Base-by-base conservation (phyloP, 1,139 yeast species). In the Sugiyamaella grinbergsii region DNA sequence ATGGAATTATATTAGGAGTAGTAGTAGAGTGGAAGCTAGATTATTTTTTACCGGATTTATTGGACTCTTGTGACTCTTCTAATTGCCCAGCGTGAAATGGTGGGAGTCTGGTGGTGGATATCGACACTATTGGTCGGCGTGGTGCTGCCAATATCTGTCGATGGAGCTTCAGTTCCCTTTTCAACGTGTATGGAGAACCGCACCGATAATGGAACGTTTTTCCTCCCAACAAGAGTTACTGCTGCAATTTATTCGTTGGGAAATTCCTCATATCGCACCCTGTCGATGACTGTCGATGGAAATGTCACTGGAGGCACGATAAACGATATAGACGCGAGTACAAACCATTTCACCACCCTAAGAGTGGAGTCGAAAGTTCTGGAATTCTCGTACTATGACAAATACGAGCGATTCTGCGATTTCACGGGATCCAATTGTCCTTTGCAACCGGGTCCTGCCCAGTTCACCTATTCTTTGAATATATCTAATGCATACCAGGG, bases 401-500 rank as follows among this genome's bases (percentile, higher is more conserved):
- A 54, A 15, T 65, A 57, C 52, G 48, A 54, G n/a, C 61, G 68
- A 39, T 62, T 68, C 50, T 68, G 71, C 54, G 57, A 58, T 22
- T 47, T 41, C 32, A 58, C 58, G 5, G 44, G 49, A 18, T n/a
- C 44, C 5, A 44, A 51, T 5, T 69, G 72, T 49, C 71, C 73
- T 19, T 55, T 66, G 15, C 61, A 61, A 3, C 60, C 62, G 13
- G 55, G 54, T 1, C 52, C 59, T 15, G 45, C 42, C 31, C 51
- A 63, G 19, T 61, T 70, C 44, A 41, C 51, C 23, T 59, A 60
- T 47, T 50, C 58, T 20, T 62, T 59, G 52, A 52, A 58, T 22
- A 54, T 66, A 15, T 49, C 57, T 20, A 46, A 54, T 19, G 38
- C 64, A 4, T 61, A 62, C 45, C 65, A 64, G 41, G 61, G 67